Conservation (phyloP, 2,329 filamentous ascomycete species). For the Colletotrichum sp. region DNA sequence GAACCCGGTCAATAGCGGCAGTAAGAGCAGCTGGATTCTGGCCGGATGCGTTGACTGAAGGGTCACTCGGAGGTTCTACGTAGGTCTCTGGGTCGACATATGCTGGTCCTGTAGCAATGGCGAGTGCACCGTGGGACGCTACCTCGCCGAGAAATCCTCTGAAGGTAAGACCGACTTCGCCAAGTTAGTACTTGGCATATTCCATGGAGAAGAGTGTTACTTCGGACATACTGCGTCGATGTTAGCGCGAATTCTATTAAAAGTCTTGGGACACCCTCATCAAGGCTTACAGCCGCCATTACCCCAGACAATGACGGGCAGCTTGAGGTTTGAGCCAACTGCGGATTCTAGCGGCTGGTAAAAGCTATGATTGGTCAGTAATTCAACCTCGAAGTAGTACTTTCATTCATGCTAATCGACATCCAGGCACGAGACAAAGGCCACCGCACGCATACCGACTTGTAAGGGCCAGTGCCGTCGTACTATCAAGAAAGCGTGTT, state of each 20-base stretch:
- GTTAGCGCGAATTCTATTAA: neutral
- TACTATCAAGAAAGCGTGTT: neutral
- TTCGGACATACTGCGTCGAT: neutral
- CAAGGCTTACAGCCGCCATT: slow-evolving; percentile 7
- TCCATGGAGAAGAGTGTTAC: no score
- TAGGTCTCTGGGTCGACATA: slow-evolving; percentile 1
- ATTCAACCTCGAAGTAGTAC: slow-evolving; percentile 10
- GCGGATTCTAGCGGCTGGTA: slow-evolving; percentile 1
- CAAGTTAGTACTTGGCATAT: neutral
- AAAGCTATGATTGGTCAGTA: neutral
- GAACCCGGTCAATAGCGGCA: slow-evolving; percentile 6
- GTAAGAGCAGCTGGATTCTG: neutral
- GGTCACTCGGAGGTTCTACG: neutral
- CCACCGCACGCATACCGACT: neutral
- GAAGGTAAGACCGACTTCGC: neutral
- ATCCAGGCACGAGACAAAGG: fast-evolving
- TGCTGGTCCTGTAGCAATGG: neutral
- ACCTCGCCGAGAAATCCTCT: neutral
- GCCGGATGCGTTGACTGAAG: neutral
- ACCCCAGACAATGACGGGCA: slow-evolving; percentile 7
- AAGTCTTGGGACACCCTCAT: neutral
- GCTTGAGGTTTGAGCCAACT: neutral
- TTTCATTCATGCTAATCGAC: neutral
- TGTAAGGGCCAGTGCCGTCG: neutral
- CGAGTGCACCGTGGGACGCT: neutral